Evolutionary conservation across 257 asterid species (phyloP).

Genomic region (Jaltomata sinuosa): DNA sequence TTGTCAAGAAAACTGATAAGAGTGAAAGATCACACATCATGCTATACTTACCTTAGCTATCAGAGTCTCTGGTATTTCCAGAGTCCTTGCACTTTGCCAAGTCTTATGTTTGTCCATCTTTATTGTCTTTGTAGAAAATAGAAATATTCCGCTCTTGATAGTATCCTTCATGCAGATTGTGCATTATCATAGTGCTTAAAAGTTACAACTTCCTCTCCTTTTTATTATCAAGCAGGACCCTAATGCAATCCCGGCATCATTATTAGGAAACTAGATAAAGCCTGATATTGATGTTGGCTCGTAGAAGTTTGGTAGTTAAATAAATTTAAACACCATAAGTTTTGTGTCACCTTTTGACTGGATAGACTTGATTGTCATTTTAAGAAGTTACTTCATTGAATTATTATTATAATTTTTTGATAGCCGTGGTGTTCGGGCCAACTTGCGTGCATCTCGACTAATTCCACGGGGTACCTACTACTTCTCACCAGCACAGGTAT

Average conservation of each 20-base stretch:
- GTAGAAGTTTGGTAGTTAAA: neutral
- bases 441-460: too few species aligned
- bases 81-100: neutral
- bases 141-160: neutral
- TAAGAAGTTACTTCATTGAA: too few species aligned
- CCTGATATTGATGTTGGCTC: neutral
- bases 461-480: too few species aligned
- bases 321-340: neutral
- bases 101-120: neutral
- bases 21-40: neutral
- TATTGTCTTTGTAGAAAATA: neutral
- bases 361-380: conserved; percentile 1
- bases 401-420: too few species aligned
- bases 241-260: neutral
- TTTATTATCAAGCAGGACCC: neutral
- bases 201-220: neutral
- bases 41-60: neutral
- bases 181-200: neutral
- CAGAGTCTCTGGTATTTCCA: neutral
- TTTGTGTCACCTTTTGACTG: neutral
- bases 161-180: neutral
- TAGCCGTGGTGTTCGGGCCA: too few species aligned
- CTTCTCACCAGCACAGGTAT: too few species aligned
- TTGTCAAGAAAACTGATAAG: neutral
- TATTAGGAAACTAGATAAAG: neutral